Conservation (phyloP, 2,329 filamentous ascomycete genomes). For the Claviceps sp. region DNA sequence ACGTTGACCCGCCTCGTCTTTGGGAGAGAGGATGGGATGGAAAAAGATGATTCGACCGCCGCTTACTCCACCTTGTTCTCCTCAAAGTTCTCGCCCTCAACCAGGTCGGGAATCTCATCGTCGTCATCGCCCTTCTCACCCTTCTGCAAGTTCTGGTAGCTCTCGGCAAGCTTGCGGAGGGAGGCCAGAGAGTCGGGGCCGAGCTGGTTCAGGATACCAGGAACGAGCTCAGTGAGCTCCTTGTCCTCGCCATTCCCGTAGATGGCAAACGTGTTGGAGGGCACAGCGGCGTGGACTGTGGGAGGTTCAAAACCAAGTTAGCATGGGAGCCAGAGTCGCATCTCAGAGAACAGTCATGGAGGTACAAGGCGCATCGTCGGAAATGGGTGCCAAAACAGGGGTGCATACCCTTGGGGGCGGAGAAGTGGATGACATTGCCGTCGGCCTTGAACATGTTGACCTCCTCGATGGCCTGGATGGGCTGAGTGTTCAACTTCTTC, state of each 20-base stretch:
- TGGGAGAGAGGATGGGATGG: not conserved
- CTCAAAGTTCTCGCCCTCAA: constrained; percentile 97
- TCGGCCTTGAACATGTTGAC: constrained; percentile 99
- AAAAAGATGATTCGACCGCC: not conserved
- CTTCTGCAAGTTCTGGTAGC: constrained; percentile 99
- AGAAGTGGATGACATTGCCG: constrained; percentile 99
- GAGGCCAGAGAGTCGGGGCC: constrained; percentile 95
- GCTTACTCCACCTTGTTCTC: constrained; percentile 75
- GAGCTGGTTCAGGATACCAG: constrained; percentile 98
- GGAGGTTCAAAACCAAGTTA: not conserved
- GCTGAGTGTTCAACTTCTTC: constrained; percentile 99
- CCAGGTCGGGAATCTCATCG: constrained; percentile 93
- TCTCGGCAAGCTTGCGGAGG: constrained; percentile 95
- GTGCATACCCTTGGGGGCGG: constrained; percentile 81
- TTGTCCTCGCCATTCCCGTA: constrained; percentile 99
- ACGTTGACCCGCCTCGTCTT: not conserved
- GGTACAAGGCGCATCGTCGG: not conserved
- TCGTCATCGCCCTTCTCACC: constrained; percentile 74
- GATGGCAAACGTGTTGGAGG: constrained; percentile 98
- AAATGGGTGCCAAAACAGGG: not conserved
- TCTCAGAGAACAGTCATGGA: no score
- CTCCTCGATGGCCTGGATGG: constrained; percentile 98
- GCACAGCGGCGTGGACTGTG: constrained; percentile 87
- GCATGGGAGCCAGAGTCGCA: not conserved
- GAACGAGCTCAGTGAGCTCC: constrained; percentile 98